Base-by-base conservation (phyloP, 164 flowering plant species). In the Annona squamosa region DNA sequence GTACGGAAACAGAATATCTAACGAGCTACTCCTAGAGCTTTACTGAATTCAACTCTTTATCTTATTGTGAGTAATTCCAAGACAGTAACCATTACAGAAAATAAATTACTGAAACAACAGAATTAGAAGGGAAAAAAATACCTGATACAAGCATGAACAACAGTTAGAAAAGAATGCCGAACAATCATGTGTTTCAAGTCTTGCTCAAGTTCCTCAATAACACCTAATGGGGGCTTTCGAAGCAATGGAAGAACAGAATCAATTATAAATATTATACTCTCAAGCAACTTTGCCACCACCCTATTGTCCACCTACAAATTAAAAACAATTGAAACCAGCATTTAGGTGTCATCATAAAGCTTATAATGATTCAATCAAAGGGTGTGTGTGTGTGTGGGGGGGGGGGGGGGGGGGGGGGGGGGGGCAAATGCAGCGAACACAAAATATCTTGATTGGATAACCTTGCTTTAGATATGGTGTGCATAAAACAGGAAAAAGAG, bases 91-190 rank as follows among this genome's bases (percentile, higher is more conserved):
- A 71, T n/a, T 4, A 18, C 16, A 48, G 6, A 43, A 18, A 64
- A 70, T 19, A 46, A 59, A 9, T 37, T 59, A 37, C 37, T 5
- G 47, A 61, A 10, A 45, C 5, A 69, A 4, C 41, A 17, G 1
- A 10, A 66, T 13, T 13, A 43, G 61, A 62, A 52, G 66, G 72
- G 66, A 48, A 67, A 18, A 73, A 73, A 56, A 44, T 90, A 95
- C 99, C 90, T 95, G 84, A 95, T 89, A 85, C 95, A 93, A 70
- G 99, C 91, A 86, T 93, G 97, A 61, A 95, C 98, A 75, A 95
- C 98, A 41, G 91, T 87, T 84, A 95, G 82, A 82, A 91, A 95
- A 74, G 99, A 85, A 88, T 95, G 97, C 18, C 95, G 92, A 79
- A 89, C 87, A 47, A 93, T 93, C 98, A 93, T 95, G 74, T 91